Evolutionary conservation across 208 protist genomes (phyloP), one percentile per base, ranked within the genome.

Genomic region (Wallacemonas sp.): DNA sequence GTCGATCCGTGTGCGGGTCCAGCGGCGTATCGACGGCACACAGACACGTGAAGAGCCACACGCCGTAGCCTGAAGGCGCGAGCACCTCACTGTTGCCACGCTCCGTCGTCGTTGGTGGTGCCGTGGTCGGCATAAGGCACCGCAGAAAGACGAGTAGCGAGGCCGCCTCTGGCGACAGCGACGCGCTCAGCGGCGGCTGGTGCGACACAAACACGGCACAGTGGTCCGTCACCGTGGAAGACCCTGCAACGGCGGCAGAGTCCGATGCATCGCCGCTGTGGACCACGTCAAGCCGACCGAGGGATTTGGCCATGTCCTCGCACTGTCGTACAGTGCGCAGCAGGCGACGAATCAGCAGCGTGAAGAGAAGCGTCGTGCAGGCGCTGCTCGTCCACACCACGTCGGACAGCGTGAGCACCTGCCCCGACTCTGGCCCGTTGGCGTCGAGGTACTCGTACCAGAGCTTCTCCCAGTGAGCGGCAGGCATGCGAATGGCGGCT

Each of bases 1-100:
- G 72, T 23, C 86, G 79, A 45, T 92, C 86, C 28, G 86, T 84
- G 67, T 95, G 86, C 1, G 89, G 86, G 45, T 95, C 86, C 0
- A 95, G 76, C 25, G 86, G 89, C 12, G 74, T 81, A 62, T 95
- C 89, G 2, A 95, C 65, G 8, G 77, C 76, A 45, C 67, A 63
- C n/a, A 89, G 75, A 20, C 71, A 75, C 8, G 79, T 71, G 28
- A 88, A 81, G 32, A 92, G 61, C 86, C 89, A 95, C 67, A 84
- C 67, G 1, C 89, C 85, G 39, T 82, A 89, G 0, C 89, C 89
- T 16, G 52, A 54, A 10, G 76, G 83, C 11, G 4, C 25, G 26
- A n/a, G n/a, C n/a, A n/a, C n/a, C n/a, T n/a, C n/a, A n/a, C n/a
- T n/a, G n/a, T n/a, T n/a, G n/a, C n/a, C n/a, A n/a, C 5, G 25